Base-by-base conservation (phyloP, 257 asterid species). In the Solanum virginianum region DNA sequence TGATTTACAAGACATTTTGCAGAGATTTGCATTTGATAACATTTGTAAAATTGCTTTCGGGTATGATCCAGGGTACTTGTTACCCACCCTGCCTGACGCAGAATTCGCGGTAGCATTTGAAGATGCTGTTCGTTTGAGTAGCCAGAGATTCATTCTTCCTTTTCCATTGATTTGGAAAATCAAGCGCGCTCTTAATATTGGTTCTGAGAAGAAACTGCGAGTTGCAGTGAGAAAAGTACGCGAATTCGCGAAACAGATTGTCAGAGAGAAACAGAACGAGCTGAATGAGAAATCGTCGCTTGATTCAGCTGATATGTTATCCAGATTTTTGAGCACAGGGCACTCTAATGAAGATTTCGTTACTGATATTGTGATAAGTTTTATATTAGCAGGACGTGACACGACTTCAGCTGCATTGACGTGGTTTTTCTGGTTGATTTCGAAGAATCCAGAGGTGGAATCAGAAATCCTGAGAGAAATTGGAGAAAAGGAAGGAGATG, bases 21-120 rank as follows among this genome's bases (percentile, higher is more conserved):
- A 94, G 77, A 82, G 97, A 1, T 94, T 94, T 18, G 93, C 97
- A 4, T 94, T 94, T 32, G 98, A 94, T 45, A 94, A 94, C 75
- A 81, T 94, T 0, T 94, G 98, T 83, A 85, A 80, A 62, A 85
- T 94, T 53, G 94, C 98, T 0, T 94, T 94, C 45, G 95, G 96
- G 0, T 89, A 91, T 36, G 98, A 94, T 49, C 98, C 98, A 1
- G 92, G 80, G 0, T 93, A 89, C 74, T 39, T 94, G 16, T 39
- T 85, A 36, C 93, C 93, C 1, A 84, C 91, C 11, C 82, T 90
- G 26, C 94, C 97, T 11, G 84, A 83, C 55, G 87, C 89, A 22
- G 51, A 89, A 32, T 94, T 94, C 57, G 90, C 94, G 0, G 84
- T 60, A 1, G 92, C 88, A 15, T 93, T 94, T 39, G 97, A 93